These are phyloP conservation scores for Favolaschia claudopus DNA, from an alignment of 768 basidiomycete species.

Conservation along the genomic window DNA sequence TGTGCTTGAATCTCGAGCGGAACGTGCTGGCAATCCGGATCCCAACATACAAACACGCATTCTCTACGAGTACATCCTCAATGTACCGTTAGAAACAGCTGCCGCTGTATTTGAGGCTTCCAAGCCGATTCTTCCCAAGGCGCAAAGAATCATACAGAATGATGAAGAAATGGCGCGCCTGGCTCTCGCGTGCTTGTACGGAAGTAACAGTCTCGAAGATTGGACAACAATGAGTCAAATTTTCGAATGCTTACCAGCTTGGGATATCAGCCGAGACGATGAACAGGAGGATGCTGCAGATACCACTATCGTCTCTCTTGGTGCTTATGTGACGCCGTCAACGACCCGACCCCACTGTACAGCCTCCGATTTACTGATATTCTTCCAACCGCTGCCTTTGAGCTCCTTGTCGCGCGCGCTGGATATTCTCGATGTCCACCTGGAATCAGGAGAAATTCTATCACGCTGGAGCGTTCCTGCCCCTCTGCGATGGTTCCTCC, in stretches of 20 bases:
- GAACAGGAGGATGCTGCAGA: slow-evolving; percentile 79
- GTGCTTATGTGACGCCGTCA: slow-evolving; percentile 79
- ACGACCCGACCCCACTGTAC: slow-evolving; percentile 63
- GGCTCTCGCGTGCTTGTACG: slow-evolving; percentile 90
- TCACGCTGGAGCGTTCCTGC: slow-evolving; percentile 87
- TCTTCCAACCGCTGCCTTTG: slow-evolving; percentile 82
- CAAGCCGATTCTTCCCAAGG: slow-evolving; percentile 81
- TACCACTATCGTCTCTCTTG: slow-evolving; percentile 82
- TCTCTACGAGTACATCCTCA: slow-evolving; percentile 76
- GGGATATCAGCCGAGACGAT: slow-evolving; percentile 69
- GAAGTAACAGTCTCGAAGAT: slow-evolving; percentile 70
- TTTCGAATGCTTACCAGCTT: slow-evolving; percentile 96
- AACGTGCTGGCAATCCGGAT: slow-evolving; percentile 80
- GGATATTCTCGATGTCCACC: slow-evolving; percentile 92
- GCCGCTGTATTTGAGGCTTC: slow-evolving; percentile 88
- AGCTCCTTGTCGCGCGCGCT: slow-evolving; percentile 81
- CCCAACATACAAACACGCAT: slow-evolving; percentile 67
- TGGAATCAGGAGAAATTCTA: slow-evolving; percentile 93
- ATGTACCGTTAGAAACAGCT: slow-evolving; percentile 69
- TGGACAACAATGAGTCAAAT: slow-evolving; percentile 90
- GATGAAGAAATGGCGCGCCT: slow-evolving; percentile 88
- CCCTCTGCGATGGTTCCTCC: slow-evolving; percentile 90
- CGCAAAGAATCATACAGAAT: slow-evolving; percentile 77
- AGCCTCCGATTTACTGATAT: slow-evolving; percentile 76
- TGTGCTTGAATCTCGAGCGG: slow-evolving; percentile 87